These are phyloP conservation scores for Tieghemostelium lacteum DNA, from an alignment of 78 protist species.

Conservation along the genomic window DNA sequence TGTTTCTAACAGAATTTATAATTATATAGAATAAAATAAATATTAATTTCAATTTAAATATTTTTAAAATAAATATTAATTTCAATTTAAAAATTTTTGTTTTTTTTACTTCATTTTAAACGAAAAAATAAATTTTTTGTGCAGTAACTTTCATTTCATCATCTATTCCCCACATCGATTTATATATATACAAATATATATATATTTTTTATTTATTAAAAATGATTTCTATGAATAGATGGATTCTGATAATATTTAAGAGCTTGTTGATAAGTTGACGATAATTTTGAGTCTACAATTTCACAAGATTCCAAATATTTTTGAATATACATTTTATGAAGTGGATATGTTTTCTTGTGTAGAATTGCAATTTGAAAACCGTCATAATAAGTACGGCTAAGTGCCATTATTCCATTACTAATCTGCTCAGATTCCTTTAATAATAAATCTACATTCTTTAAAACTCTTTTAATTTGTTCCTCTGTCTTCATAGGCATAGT, in stretches of 20 bases:
- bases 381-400: slow-evolving; percentile 35
- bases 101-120: no score
- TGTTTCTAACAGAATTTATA: no score
- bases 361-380: slow-evolving; percentile 36
- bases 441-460: slow-evolving; percentile 3
- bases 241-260: slow-evolving; percentile 21
- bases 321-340: slow-evolving; percentile 35
- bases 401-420: slow-evolving; percentile 26
- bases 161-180: no score
- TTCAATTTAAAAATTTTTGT: no score
- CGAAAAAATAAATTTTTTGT: no score
- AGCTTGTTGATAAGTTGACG: slow-evolving; percentile 17
- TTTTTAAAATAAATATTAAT: no score
- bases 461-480: not conserved
- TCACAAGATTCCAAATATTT: slow-evolving; percentile 44
- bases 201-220: no score
- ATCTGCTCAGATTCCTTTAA: not conserved
- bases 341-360: slow-evolving; percentile 14
- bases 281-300: slow-evolving; percentile 23
- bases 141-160: no score
- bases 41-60: no score
- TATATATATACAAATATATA: no score
- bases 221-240: slow-evolving; percentile 24
- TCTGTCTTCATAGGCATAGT: slow-evolving; percentile 10
- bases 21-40: no score